A percentile compares a stretch with the other conserved stretches of the same genome.
Conservation (phyloP, 2,329 filamentous ascomycete species). For the Erysiphe pulchra region DNA sequence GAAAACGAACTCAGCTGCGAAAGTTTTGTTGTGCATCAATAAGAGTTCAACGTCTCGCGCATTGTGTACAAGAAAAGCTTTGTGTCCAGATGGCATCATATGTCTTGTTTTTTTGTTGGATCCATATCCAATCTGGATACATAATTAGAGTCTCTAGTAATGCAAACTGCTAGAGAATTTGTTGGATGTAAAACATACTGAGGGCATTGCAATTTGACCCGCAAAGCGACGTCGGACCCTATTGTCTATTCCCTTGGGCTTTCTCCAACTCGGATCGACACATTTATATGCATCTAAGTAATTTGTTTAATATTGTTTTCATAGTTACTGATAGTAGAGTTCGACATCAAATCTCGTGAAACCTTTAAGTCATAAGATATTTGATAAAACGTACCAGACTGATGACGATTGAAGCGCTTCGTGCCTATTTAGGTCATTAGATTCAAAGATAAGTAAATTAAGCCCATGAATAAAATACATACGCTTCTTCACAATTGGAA, state of each 20-base stretch:
- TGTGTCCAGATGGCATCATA: conserved; percentile 98
- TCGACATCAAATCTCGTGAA: background rate
- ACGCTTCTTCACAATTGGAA: conserved; percentile 99
- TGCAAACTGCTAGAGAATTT: background rate
- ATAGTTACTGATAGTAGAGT: no score
- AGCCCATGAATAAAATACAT: conserved; percentile 23
- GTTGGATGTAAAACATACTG: conserved; percentile 37
- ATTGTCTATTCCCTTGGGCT: conserved; percentile 99
- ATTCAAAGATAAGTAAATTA: conserved; percentile 1
- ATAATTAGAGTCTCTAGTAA: background rate
- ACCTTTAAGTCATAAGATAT: background rate
- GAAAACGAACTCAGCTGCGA: conserved; percentile 71
- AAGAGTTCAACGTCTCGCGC: conserved; percentile 84
- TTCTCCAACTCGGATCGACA: conserved; percentile 79
- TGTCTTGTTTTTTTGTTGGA: conserved; percentile 99
- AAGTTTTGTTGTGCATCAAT: conserved; percentile 99
- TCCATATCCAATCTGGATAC: conserved; percentile 72
- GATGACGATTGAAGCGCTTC: conserved; percentile 89
- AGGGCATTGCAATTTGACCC: conserved; percentile 89
- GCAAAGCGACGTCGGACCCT: conserved; percentile 92
- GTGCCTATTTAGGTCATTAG: conserved; percentile 33
- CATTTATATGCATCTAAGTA: conserved; percentile 57
- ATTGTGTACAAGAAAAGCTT: conserved; percentile 99
- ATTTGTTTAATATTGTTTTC: background rate
- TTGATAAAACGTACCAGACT: conserved; percentile 29